Evolutionary conservation across 176 grass and related monocot species (phyloP).

Genomic region (Bromus sterilis): DNA sequence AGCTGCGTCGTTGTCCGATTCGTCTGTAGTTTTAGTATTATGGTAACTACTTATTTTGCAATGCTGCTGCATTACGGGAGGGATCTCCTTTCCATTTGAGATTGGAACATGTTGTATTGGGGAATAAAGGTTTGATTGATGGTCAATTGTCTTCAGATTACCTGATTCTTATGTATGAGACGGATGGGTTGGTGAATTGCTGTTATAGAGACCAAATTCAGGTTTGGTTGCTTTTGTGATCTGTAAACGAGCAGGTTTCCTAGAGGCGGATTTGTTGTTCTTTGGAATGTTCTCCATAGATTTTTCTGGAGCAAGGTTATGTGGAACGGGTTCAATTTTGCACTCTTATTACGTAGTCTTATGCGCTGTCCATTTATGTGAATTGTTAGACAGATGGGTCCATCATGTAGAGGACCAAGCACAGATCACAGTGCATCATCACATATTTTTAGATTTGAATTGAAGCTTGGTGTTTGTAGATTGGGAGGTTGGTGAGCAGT

Average conservation of each 20-base stretch:
- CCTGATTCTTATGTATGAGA: neutral
- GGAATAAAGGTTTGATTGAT: constrained; percentile 30
- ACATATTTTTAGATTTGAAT: too few relatives aligned
- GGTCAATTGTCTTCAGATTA: neutral
- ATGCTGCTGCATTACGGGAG: neutral
- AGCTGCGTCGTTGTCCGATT: neutral
- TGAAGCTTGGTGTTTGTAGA: too few relatives aligned
- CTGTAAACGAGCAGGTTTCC: neutral
- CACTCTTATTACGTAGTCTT: too few relatives aligned
- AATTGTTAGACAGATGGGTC: neutral
- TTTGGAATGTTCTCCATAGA: neutral
- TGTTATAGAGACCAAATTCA: neutral
- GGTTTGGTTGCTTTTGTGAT: constrained; percentile 6
- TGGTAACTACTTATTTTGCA: neutral
- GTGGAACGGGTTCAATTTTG: neutral
- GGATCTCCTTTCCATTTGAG: constrained; percentile 13
- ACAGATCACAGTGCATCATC: neutral
- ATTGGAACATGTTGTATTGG: constrained; percentile 14
- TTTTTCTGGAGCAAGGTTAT: neutral
- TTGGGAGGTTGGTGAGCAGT: constrained; percentile 5
- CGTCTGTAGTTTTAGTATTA: constrained; percentile 20
- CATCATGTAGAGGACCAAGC: neutral
- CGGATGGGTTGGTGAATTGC: neutral
- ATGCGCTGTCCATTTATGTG: neutral
- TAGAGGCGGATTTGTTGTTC: neutral